Evolutionary conservation across 345 rosid genomes (phyloP).

Genomic region (Pistacia integerrima): DNA sequence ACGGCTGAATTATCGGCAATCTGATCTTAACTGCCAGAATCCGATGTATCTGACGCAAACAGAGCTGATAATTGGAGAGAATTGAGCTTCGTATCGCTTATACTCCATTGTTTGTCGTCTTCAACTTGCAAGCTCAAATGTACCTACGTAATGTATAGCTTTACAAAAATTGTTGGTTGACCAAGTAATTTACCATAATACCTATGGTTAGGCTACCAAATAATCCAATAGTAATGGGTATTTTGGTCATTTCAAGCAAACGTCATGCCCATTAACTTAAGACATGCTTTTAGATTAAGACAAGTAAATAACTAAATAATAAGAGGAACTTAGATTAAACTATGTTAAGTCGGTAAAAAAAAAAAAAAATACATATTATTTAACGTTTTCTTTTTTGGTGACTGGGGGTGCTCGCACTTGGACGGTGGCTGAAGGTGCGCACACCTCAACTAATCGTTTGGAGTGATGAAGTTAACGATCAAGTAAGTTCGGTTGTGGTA

Average conservation of each 20-base stretch:
- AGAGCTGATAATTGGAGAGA: not conserved
- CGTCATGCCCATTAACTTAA: not conserved
- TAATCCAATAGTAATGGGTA: slow-evolving; percentile 9
- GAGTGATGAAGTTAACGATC: no score
- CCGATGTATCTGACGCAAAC: slow-evolving; percentile 16
- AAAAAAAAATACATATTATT: not conserved
- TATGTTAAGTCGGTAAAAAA: slow-evolving; percentile 24
- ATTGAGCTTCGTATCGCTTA: slow-evolving; percentile 23
- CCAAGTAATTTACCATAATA: slow-evolving; percentile 16
- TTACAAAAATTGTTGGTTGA: slow-evolving; percentile 3
- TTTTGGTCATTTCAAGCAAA: slow-evolving; percentile 18
- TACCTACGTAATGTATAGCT: slow-evolving; percentile 21
- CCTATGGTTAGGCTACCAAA: not conserved
- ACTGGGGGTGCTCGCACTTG: no score
- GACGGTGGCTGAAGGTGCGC: no score
- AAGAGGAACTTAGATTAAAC: not conserved
- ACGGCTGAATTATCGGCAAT: not conserved
- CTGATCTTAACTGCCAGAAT: slow-evolving; percentile 16
- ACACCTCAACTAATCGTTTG: no score
- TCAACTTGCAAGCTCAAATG: slow-evolving; percentile 8
- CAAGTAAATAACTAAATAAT: not conserved
- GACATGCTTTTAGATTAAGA: not conserved
- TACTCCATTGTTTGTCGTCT: slow-evolving; percentile 31
- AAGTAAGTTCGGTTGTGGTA: no score
- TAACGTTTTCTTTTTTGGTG: no score